These are phyloP conservation scores for Backusella tuberculispora DNA, from an alignment of 192 early-diverging fungal species.

Conservation along the genomic window DNA sequence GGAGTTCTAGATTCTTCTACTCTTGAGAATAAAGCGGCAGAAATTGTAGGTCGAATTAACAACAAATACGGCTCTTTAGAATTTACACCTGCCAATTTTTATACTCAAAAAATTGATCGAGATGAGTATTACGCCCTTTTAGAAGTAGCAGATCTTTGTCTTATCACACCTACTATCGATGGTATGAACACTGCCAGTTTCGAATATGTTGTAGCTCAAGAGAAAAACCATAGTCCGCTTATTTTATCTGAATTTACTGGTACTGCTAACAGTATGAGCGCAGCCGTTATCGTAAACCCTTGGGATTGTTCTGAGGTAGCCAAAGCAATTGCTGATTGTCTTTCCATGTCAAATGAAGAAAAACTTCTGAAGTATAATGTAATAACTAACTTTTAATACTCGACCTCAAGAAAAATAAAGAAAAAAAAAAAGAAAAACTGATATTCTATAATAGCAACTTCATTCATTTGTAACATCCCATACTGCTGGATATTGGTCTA, in stretches of 20 bases:
- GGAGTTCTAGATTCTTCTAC: slow-evolving; percentile 68
- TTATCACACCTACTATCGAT: slow-evolving; percentile 92
- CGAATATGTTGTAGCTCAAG: slow-evolving; percentile 93
- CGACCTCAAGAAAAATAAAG: neutral
- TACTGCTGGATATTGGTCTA: slow-evolving; percentile 89
- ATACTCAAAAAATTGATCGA: slow-evolving; percentile 88
- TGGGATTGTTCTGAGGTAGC: slow-evolving; percentile 88
- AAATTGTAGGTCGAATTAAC: slow-evolving; percentile 94
- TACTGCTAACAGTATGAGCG: slow-evolving; percentile 80
- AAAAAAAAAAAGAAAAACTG: neutral
- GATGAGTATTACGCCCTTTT: slow-evolving; percentile 97
- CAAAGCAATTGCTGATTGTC: slow-evolving; percentile 72
- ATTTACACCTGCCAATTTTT: slow-evolving; percentile 92
- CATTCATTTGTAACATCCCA: slow-evolving; percentile 79
- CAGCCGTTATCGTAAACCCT: slow-evolving; percentile 85
- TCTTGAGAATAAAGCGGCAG: slow-evolving; percentile 85
- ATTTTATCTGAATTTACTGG: slow-evolving; percentile 98
- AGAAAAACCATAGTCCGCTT: slow-evolving; percentile 82
- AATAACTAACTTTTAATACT: slow-evolving; percentile 15
- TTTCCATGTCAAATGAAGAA: slow-evolving; percentile 69
- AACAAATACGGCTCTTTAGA: slow-evolving; percentile 93
- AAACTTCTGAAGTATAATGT: slow-evolving; percentile 63
- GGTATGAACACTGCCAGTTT: slow-evolving; percentile 98
- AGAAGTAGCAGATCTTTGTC: slow-evolving; percentile 88
- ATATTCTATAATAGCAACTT: slow-evolving; percentile 46